Evolutionary conservation across 768 basidiomycete genomes (phyloP).

Genomic region (Cyclocybe aegerita): DNA sequence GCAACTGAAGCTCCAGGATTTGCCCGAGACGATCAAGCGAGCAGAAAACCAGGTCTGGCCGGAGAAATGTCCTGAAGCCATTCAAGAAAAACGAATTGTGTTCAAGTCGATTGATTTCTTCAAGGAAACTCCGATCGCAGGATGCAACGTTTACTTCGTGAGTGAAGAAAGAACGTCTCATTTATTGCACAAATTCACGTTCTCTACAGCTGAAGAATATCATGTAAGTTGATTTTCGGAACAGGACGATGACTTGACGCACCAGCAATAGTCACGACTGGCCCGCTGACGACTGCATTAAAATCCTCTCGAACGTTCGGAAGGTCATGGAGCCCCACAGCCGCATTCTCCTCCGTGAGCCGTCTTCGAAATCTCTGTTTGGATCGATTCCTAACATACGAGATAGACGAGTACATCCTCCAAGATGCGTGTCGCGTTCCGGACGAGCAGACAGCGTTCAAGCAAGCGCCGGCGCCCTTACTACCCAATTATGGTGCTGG

Average conservation of each 20-base stretch:
- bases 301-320: slow-evolving; percentile 28
- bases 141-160: slow-evolving; percentile 42
- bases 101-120: slow-evolving; percentile 42
- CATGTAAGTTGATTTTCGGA: slow-evolving; percentile 23
- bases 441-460: slow-evolving; percentile 10
- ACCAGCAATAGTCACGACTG: slow-evolving; percentile 29
- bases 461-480: slow-evolving; percentile 40
- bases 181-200: neutral
- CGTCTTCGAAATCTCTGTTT: neutral
- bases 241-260: neutral
- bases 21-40: slow-evolving; percentile 27
- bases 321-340: slow-evolving; percentile 31
- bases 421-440: slow-evolving; percentile 21
- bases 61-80: slow-evolving; percentile 29
- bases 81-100: slow-evolving; percentile 31
- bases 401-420: slow-evolving; percentile 35
- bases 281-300: slow-evolving; percentile 28
- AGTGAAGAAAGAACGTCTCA: slow-evolving; percentile 6
- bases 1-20: slow-evolving; percentile 37
- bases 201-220: slow-evolving; percentile 32
- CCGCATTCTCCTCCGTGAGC: slow-evolving; percentile 33
- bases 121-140: slow-evolving; percentile 30
- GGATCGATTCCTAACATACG: slow-evolving; percentile 6
- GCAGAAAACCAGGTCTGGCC: slow-evolving; percentile 31
- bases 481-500: slow-evolving; percentile 50